phyloP scores from a whole-genome alignment of 495 filamentous ascomycete species.

The Echria macrotheca region DNA sequence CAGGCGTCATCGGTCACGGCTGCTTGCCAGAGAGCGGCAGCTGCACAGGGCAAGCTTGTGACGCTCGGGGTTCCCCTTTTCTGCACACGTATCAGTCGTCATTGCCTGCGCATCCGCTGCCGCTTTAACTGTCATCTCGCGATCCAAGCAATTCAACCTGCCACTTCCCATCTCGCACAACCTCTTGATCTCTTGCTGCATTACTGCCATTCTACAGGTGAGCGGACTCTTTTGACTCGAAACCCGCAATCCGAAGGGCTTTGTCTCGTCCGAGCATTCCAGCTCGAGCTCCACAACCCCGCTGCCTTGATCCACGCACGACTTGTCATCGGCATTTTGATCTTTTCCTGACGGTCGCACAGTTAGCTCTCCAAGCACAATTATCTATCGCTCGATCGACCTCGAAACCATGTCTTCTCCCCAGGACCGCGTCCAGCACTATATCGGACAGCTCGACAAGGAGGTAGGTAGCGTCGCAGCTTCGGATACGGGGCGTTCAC shows the following conservation, averaged over 20 bases:
- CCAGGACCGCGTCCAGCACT: slow-evolving; percentile 86
- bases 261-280: background rate
- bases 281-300: background rate
- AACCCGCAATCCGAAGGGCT: background rate
- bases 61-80: slow-evolving; percentile 16
- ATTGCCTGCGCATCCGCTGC: slow-evolving; percentile 22
- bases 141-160: slow-evolving; percentile 6
- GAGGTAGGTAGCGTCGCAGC: slow-evolving; percentile 55
- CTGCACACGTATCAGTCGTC: slow-evolving; percentile 34
- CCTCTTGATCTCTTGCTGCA: background rate
- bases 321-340: too few species aligned
- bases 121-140: too few species aligned
- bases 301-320: too few species aligned
- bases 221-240: background rate
- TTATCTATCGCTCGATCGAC: slow-evolving; percentile 4
- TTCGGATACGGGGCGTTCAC: background rate
- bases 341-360: slow-evolving; percentile 8
- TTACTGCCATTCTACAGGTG: background rate
- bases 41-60: slow-evolving; percentile 27
- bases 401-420: slow-evolving; percentile 58
- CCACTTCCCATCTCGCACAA: background rate
- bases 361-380: slow-evolving; percentile 10
- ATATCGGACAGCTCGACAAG: slow-evolving; percentile 90
- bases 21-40: too few species aligned
- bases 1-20: slow-evolving; percentile 17